These are phyloP conservation scores for Cordyceps fumosorosea DNA, from an alignment of 2,329 filamentous ascomycete genomes.

Conservation along the genomic window DNA sequence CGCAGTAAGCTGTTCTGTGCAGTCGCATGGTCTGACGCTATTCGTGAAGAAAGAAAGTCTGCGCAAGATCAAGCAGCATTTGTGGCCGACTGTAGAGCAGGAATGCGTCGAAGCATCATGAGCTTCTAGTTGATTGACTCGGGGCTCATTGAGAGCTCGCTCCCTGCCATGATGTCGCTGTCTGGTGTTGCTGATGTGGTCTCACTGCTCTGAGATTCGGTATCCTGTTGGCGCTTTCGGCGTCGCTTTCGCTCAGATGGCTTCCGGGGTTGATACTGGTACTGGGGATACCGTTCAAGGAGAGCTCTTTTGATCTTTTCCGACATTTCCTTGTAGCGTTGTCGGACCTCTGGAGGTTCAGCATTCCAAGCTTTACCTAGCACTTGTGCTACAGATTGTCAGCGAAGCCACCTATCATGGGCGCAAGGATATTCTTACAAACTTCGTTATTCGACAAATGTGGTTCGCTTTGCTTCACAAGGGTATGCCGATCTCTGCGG, in stretches of 20 bases:
- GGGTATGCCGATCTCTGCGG: constrained; percentile 31
- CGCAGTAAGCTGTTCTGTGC: background rate
- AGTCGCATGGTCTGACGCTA: background rate
- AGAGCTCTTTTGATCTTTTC: constrained; percentile 26
- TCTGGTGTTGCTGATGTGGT: constrained; percentile 11
- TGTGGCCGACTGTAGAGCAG: background rate
- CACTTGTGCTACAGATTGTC: constrained; percentile 26
- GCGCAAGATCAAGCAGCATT: background rate
- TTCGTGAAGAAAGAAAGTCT: background rate
- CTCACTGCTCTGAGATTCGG: constrained; percentile 6
- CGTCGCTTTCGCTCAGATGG: constrained; percentile 22
- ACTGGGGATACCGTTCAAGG: constrained; percentile 27
- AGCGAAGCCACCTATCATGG: constrained; percentile 13
- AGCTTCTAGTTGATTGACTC: background rate
- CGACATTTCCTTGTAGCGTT: constrained; percentile 26
- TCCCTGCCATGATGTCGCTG: constrained; percentile 1
- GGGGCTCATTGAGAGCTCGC: constrained; percentile 2
- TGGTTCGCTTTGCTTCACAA: constrained; percentile 28
- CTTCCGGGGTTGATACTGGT: constrained; percentile 33
- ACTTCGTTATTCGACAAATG: constrained; percentile 36
- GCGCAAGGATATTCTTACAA: constrained; percentile 26
- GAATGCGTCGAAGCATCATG: too few relatives aligned
- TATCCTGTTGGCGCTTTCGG: constrained; percentile 1
- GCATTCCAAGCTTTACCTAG: constrained; percentile 31
- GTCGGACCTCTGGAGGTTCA: constrained; percentile 24